Conservation (phyloP, 345 rosid species). For the Combretum micranthum region DNA sequence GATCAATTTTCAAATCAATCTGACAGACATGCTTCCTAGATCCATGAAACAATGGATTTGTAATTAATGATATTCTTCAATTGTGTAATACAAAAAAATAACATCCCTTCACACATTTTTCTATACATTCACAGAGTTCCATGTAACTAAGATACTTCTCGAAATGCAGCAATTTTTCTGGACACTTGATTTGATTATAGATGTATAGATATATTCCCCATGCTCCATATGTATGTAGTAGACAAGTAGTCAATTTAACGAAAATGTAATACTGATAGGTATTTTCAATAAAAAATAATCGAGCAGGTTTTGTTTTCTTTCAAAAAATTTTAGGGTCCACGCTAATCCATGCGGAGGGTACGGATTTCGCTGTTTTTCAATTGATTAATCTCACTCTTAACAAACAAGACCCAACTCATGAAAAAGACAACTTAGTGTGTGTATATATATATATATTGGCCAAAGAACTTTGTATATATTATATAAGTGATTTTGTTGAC, state of each 20-base stretch:
- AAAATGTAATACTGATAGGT: neutral
- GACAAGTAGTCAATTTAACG: neutral
- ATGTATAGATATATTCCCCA: neutral
- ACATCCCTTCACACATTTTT: neutral
- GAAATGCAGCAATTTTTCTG: conserved; percentile 16
- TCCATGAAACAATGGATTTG: conserved; percentile 22
- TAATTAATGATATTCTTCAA: conserved; percentile 29
- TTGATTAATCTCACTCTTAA: too few species aligned
- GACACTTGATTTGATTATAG: conserved; percentile 22
- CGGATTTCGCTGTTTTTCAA: too few species aligned
- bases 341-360: too few species aligned
- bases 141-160: conserved; percentile 13
- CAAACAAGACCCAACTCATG: too few species aligned
- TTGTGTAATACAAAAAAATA: conserved; percentile 1
- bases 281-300: too few species aligned
- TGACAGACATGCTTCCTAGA: conserved; percentile 56
- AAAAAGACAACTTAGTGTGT: too few species aligned
- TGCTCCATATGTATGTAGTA: conserved; percentile 14
- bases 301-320: too few species aligned
- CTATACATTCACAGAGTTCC: conserved; percentile 14
- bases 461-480: too few species aligned
- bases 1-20: conserved; percentile 21
- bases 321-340: too few species aligned
- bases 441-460: too few species aligned
- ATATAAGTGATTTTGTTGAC: too few species aligned